Conservation (phyloP, 345 rosid species). For the Salix caprea region DNA sequence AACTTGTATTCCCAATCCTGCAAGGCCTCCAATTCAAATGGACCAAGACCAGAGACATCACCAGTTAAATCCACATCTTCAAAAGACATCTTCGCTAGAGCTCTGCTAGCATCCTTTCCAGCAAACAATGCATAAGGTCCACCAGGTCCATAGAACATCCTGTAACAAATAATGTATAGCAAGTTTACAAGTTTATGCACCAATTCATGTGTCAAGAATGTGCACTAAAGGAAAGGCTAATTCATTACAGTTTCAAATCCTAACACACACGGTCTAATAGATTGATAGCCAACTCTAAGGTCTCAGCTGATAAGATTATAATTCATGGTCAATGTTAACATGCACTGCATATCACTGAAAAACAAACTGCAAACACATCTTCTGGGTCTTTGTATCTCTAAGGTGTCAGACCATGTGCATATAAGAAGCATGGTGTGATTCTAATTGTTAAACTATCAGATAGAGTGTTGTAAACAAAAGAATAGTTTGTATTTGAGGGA, state of each 20-base stretch:
- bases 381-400: not conserved
- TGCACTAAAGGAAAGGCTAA: not conserved
- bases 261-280: not conserved
- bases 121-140: slow-evolving; percentile 97
- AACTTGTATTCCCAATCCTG: slow-evolving; percentile 99
- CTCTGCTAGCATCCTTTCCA: slow-evolving; percentile 95
- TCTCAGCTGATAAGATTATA: not conserved
- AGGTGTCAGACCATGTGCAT: not conserved
- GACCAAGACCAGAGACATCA: slow-evolving; percentile 91
- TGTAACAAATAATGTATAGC: slow-evolving; percentile 24
- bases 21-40: slow-evolving; percentile 90
- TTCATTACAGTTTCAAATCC: not conserved
- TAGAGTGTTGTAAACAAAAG: too few species aligned
- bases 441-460: not conserved
- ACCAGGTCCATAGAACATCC: slow-evolving; percentile 99
- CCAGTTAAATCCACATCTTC: slow-evolving; percentile 89
- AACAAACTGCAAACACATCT: not conserved
- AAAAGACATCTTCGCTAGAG: slow-evolving; percentile 99
- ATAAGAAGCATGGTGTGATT: not conserved
- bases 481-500: not conserved
- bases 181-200: not conserved
- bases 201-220: not conserved
- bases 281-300: not conserved
- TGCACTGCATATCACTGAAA: not conserved
- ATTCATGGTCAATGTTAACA: not conserved